These are phyloP conservation scores for Pestalotiopsis sp. DNA, from an alignment of 2,329 filamentous ascomycete species.

Conservation along the genomic window DNA sequence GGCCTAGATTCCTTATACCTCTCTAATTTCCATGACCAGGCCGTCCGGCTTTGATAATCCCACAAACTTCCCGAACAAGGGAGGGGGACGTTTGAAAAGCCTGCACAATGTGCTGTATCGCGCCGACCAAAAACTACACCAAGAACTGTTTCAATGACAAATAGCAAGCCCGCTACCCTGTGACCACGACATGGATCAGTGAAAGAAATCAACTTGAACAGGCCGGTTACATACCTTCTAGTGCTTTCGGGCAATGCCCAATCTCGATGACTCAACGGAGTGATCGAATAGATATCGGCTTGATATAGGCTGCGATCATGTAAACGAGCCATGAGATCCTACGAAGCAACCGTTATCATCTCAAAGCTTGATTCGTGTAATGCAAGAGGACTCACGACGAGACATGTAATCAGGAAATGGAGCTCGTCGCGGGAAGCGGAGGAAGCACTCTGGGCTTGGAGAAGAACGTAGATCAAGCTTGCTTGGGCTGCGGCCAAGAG, in stretches of 20 bases:
- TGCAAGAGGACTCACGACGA: slow-evolving; percentile 12
- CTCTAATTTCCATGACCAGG: slow-evolving; percentile 21
- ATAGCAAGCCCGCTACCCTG: slow-evolving; percentile 21
- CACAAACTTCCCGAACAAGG: slow-evolving; percentile 22
- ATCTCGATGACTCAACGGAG: background rate
- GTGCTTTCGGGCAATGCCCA: slow-evolving; percentile 1
- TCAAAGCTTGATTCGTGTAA: background rate
- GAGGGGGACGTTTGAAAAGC: slow-evolving; percentile 18
- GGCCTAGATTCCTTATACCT: slow-evolving; percentile 13
- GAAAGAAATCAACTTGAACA: background rate
- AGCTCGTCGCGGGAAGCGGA: slow-evolving; percentile 18
- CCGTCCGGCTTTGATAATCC: slow-evolving; percentile 23
- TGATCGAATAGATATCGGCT: slow-evolving; percentile 1
- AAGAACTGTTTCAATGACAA: slow-evolving; percentile 20
- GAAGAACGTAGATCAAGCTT: slow-evolving; percentile 21
- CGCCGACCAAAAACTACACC: slow-evolving; percentile 17
- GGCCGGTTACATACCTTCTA: slow-evolving; percentile 11
- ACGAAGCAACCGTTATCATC: background rate
- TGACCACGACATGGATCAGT: background rate
- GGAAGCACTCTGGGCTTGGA: slow-evolving; percentile 24
- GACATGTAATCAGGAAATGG: slow-evolving; percentile 12
- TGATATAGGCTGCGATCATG: background rate
- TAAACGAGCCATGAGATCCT: background rate
- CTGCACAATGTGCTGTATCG: slow-evolving; percentile 7
- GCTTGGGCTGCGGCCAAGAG: slow-evolving; percentile 18